A percentile compares a stretch with the other conserved stretches of the same genome.
Evolutionary conservation across 2,329 filamentous ascomycete species (phyloP).

Genomic region (Colletotrichum endophyticum): DNA sequence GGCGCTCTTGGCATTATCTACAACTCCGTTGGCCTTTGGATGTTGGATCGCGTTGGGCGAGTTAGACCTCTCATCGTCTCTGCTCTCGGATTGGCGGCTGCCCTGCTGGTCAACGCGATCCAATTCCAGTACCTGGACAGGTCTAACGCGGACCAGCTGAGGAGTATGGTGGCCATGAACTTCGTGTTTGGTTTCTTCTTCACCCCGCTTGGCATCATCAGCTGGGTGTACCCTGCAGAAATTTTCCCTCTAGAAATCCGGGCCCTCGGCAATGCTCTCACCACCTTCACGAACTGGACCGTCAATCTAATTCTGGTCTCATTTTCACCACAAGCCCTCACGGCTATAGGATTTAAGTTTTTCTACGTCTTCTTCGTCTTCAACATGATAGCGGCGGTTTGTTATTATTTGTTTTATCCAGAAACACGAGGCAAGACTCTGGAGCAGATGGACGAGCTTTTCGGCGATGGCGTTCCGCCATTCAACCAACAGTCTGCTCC

Average conservation of each 20-base stretch:
- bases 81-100: constrained; percentile 29
- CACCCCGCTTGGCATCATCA: constrained; percentile 46
- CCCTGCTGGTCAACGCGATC: constrained; percentile 31
- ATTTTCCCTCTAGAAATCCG: constrained; percentile 41
- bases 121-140: constrained; percentile 29
- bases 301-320: constrained; percentile 51
- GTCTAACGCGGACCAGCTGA: constrained; percentile 28
- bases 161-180: constrained; percentile 35
- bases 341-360: constrained; percentile 48
- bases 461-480: constrained; percentile 26
- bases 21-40: constrained; percentile 48
- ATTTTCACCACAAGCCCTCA: constrained; percentile 49
- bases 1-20: constrained; percentile 53
- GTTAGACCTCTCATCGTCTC: constrained; percentile 51
- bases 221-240: constrained; percentile 42
- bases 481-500: neutral
- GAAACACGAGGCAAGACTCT: constrained; percentile 36
- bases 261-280: constrained; percentile 31
- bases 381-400: constrained; percentile 26
- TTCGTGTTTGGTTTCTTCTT: constrained; percentile 36
- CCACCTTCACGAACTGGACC: constrained; percentile 34
- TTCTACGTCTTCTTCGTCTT: constrained; percentile 36
- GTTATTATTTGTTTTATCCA: constrained; percentile 31
- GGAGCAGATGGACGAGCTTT: constrained; percentile 41
- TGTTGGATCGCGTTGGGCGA: constrained; percentile 51